Evolutionary conservation across 352 stramenopile genomes (phyloP).

Genomic region (Saprolegnia parasitica): DNA sequence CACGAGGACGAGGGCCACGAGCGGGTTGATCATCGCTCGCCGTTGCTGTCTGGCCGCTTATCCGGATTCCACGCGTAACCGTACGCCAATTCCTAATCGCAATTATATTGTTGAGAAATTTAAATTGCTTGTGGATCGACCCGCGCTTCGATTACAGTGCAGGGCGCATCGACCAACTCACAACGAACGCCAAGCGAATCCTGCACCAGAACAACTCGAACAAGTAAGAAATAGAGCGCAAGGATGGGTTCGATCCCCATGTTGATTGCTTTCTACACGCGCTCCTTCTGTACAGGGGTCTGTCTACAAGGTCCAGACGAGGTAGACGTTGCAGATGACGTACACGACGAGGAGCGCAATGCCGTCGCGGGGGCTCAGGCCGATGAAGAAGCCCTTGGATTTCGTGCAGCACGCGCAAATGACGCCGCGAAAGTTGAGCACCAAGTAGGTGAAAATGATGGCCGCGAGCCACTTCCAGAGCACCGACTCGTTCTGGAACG

Average conservation of each 20-base stretch:
- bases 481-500: conserved; percentile 18
- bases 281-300: not conserved
- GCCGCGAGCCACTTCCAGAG: conserved; percentile 16
- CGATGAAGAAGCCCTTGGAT: conserved; percentile 29
- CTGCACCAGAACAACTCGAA: too few species aligned
- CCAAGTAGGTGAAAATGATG: conserved; percentile 26
- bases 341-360: conserved; percentile 25
- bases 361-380: conserved; percentile 25
- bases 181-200: too few species aligned
- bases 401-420: conserved; percentile 27
- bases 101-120: too few species aligned
- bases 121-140: too few species aligned
- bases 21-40: conserved; percentile 24
- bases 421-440: conserved; percentile 27
- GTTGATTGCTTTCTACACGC: not conserved
- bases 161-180: too few species aligned
- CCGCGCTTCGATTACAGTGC: too few species aligned
- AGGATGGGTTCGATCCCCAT: conserved; percentile 1
- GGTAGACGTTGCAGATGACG: conserved; percentile 18
- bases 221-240: not conserved
- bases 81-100: too few species aligned
- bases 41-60: not conserved
- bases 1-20: conserved; percentile 18
- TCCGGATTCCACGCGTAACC: not conserved
- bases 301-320: conserved; percentile 10